Conservation (phyloP, 169 alveolate genomes). For the Cardiosporidium cionae region DNA sequence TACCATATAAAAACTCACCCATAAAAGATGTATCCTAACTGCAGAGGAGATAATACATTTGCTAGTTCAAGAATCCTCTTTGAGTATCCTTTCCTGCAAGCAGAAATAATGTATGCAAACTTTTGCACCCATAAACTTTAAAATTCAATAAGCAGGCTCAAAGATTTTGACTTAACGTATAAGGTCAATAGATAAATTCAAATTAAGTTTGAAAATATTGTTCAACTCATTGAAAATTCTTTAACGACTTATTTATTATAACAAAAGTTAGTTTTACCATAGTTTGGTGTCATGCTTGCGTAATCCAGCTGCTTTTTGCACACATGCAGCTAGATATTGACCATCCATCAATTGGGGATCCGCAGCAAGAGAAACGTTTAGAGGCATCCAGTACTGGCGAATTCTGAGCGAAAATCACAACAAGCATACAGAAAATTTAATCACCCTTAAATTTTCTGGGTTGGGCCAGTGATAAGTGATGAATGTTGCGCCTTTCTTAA, state of each 20-base stretch:
- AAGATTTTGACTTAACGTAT: background rate
- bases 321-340: conserved; percentile 53
- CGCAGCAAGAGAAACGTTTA: conserved; percentile 55
- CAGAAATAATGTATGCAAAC: background rate
- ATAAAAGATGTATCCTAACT: conserved; percentile 62
- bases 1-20: conserved; percentile 38
- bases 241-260: background rate
- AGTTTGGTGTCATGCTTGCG: conserved; percentile 60
- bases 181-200: background rate
- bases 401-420: conserved; percentile 38
- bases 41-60: conserved; percentile 59
- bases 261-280: conserved; percentile 39
- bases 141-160: background rate
- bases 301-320: conserved; percentile 69
- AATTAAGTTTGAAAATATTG: background rate
- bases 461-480: background rate
- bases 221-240: background rate
- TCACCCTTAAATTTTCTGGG: background rate
- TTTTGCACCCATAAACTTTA: background rate
- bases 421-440: background rate
- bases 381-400: conserved; percentile 70
- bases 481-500: background rate
- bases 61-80: conserved; percentile 48
- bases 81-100: conserved; percentile 38
- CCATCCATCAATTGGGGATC: conserved; percentile 60